Evolutionary conservation across 257 asterid species (phyloP), one percentile per base, ranked within the genome.

Genomic region (Nicotiana obtusifolia): DNA sequence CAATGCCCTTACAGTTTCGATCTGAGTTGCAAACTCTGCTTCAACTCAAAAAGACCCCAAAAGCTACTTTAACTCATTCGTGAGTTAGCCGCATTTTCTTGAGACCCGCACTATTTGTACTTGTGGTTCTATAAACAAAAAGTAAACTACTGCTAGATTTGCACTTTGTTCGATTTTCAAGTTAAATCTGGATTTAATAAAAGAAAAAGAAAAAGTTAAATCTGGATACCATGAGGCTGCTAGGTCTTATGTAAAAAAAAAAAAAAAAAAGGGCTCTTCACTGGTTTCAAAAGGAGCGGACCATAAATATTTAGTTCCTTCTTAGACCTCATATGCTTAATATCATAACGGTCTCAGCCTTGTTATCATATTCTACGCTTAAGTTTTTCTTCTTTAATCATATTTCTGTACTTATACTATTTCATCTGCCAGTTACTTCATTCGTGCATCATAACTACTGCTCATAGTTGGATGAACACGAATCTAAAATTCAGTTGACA

Each of bases 81-180:
- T 33, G 59, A 20, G 47, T 77, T 56, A 83, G 85, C 89, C 87
- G 87, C 85, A 78, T 41, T 83, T 83, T 83, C 89, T 86, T 81
- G 89, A 86, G 89, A 84, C 89, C 85, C 81, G 20, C 86, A 80
- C 86, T 82, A 30, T 54, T 35, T 69, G 88, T 83, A 68, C 88
- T 81, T 37, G 80, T 41, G 14, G 0, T 35, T 83, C 79, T 69
- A 65, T 41, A n/a, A 69, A 41, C 49, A 69, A 69, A 10, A 30
- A 30, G 9, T 33, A 67, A 66, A 33, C 54, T 19, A 35, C 7
- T 68, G 17, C 33, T 53, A 57, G 68, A 60, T 81, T 61, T 7
- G 24, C 24, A 24, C 15, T 44, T 59, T 44, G 1, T 41, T 60
- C 64, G 68, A 78, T 73, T 82, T 85, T 69, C 22, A 62, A 37